Base-by-base conservation (phyloP, 495 filamentous ascomycete species). In the Immersiella caudata region DNA sequence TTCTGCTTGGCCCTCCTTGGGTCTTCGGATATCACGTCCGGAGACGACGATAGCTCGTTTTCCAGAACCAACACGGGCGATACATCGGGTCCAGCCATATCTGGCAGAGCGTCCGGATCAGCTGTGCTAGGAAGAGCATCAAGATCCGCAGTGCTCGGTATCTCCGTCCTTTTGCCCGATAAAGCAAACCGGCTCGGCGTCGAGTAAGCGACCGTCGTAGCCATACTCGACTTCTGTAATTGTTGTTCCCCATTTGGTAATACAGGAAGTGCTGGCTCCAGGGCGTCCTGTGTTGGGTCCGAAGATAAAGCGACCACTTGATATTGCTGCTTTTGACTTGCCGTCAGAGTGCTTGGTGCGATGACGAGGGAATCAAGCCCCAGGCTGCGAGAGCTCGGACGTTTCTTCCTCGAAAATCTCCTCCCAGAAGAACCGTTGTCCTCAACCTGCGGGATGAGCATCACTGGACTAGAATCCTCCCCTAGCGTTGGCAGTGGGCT, bases 271-370 rank as follows among this genome's bases (percentile, higher is more conserved):
- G 52, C 46, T 16, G 49, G 49, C 11, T 71, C 67, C 18, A 64
- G 22, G n/a, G 25, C 58, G 14, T 55, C 66, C 18, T 50, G 60
- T 16, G 25, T 57, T 6, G 24, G 65, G 26, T 71, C 65, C 6
- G 68, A 67, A 0, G 74, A 72, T 5, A 68, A 21, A 27, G 40
- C 61, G n/a, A 77, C 68, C 14, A 67, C 40, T 56, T 24, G 11
- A 27, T 74, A 75, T 54, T 77, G 60, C 57, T 68, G 58, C 52
- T 70, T 75, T 68, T 77, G 75, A 25, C 75, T 77, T 3, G 73
- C 62, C 2, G 73, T 75, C n/a, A 77, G 61, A 12, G 67, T 56
- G 35, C 75, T 75, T 0, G 70, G 71, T 16, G 67, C 49, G 27
- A 77, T 40, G 25, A 71, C 21, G 59, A 35, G 62, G n/a, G 72